Percentiles rank a stretch among this genome's conserved stretches.
Conservation (phyloP, 495 filamentous ascomycete species). For the Aspergillus kassunensis region DNA sequence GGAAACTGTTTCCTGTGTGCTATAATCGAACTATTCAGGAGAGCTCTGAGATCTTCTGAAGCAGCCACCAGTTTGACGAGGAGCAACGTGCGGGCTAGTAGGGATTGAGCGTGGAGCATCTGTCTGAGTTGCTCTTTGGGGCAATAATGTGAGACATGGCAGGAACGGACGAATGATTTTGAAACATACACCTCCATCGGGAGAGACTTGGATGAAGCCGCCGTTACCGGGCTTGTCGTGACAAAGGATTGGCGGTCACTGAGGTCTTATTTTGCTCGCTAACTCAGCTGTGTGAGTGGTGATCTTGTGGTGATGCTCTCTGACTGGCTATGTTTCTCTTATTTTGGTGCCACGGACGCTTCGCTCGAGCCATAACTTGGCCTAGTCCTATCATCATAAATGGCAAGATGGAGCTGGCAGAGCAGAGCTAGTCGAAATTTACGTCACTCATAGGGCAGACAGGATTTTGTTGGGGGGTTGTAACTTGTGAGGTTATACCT, state of each 20-base stretch:
- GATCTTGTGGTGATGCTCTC: constrained; percentile 10
- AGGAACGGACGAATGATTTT: constrained; percentile 5
- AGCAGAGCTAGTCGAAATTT: too few species aligned
- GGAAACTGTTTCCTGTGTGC: constrained; percentile 35
- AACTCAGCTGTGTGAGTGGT: constrained; percentile 6
- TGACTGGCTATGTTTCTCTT: constrained; percentile 22
- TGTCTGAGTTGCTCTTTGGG: constrained; percentile 5
- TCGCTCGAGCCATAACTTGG: constrained; percentile 5
- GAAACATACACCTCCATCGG: constrained; percentile 1
- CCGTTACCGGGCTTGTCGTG: constrained; percentile 5
- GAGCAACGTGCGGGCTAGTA: neutral
- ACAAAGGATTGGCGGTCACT: constrained; percentile 4
- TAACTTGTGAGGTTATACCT: neutral
- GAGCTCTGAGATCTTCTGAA: constrained; percentile 23
- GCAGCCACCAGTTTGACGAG: neutral
- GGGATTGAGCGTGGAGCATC: neutral
- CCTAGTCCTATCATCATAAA: constrained; percentile 4
- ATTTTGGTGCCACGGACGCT: constrained; percentile 14
- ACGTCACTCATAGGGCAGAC: neutral
- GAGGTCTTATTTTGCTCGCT: constrained; percentile 6
- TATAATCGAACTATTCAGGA: constrained; percentile 31
- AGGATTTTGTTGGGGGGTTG: constrained; percentile 4
- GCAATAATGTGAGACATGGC: constrained; percentile 10
- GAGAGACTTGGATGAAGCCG: neutral
- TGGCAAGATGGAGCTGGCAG: neutral